Base-by-base conservation (phyloP, 352 stramenopile species). In the Aphanomyces stellatus region DNA sequence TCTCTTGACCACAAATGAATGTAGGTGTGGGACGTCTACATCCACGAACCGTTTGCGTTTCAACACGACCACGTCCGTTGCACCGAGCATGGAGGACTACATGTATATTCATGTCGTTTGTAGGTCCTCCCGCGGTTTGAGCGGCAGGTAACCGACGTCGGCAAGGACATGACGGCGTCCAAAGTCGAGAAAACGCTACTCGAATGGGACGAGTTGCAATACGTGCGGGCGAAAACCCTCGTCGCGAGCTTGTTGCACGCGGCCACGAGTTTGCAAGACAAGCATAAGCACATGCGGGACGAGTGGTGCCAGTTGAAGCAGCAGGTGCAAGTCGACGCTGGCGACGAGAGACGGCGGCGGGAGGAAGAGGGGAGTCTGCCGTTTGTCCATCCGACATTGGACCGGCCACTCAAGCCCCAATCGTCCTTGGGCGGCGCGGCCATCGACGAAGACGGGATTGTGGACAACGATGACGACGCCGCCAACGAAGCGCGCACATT, bases 51-150 rank as follows among this genome's bases (percentile, higher is more conserved):
- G 8, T 46, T 55, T 37, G 15, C 13, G 7, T 67, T 67, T 28
- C 41, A 59, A n/a, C 24, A 46, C 31, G 24, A 27, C 10, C 60
- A 67, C 22, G 60, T 67, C 40, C 7, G 22, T 57, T n/a, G n/a
- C n/a, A n/a, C 7, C 27, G 4, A 7, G n/a, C 11, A 15, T 11
- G 22, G 28, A 1, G 15, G 46, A 5, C 8, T 30, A 10, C 24
- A 0, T 57, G 25, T 28, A 13, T 37, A 56, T 13, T 66, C 3
- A 33, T 33, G 19, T 10, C 8, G 7, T 57, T 5, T n/a, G 34
- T 59, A 67, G 60, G 40, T 67, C 11, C 48, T 67, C 28, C 60
- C 60, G 0, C 30, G 49, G 19, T 67, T 67, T 43, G 60, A 67
- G 24, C 48, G 48, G 17, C 60, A 67, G 57, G 41, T 67, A 8